Base-by-base conservation (phyloP, 2,329 filamentous ascomycete species). In the Claviceps quebecensis region DNA sequence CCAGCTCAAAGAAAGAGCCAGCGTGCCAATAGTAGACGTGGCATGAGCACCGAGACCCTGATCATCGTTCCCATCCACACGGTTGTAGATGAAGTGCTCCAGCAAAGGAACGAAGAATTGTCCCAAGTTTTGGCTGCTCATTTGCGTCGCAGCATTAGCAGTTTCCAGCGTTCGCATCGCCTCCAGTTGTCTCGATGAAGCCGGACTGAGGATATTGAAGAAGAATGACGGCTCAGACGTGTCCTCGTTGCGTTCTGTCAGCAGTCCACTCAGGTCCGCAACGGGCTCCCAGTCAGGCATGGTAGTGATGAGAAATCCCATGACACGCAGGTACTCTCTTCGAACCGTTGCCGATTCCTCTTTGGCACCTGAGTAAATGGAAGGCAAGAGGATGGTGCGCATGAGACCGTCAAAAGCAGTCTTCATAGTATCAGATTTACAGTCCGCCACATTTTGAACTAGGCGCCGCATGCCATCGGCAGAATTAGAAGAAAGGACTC, bases 51-150 rank as follows among this genome's bases (percentile, higher is more conserved):
- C 83, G 50, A 97, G 74, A 48, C 89, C 91, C 58, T 94, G 86
- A 38, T 88, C 89, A 63, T 95, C 88, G 22, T 65, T 72, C 8
- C 76, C 74, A 47, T 88, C 86, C 4, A 78, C 80, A 54, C 85
- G 81, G 53, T 89, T 85, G 62, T 95, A 91, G 23, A 96, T 84
- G 62, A 96, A 97, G 63, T 96, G 90, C 63, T 98, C 93, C 9
- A 97, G 74, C 19, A 98, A 73, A 0, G 93, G 94, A 41, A 98
- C 79, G 62, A 97, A 87, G 61, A 96, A 86, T 17, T 91, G 84
- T 53, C 84, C 83, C 56, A 95, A 75, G 60, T 95, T 95, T 49
- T 81, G 80, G 60, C 87, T 86, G 55, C 77, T 77, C 53, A 98
- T 72, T 47, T 80, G 74, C 13, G 78, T 74, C 52, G 75, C 75